Evolutionary conservation across 805 yeast species (phyloP), one percentile per base, ranked within the genome.

Genomic region (Phaffomyces thermotolerans): DNA sequence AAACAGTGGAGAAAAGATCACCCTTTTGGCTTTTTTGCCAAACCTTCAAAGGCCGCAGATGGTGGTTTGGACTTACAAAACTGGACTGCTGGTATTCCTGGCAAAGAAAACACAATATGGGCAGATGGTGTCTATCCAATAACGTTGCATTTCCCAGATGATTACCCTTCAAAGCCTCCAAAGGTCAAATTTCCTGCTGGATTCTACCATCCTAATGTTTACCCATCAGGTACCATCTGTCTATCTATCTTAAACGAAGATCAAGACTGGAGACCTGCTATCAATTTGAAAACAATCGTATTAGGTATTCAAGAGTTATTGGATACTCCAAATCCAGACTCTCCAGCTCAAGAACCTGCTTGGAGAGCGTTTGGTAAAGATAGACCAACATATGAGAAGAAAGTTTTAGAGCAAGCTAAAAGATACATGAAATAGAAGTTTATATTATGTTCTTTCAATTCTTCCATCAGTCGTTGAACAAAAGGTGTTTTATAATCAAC

Each of bases 1-100:
- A 91, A 90, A 66, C 88, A 84, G 63, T 93, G 99, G 99, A 79
- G 99, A 54, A 91, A 88, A 62, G 96, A 89, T 62, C 99, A 93
- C 61, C 99, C 99, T 0, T 93, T 90, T 65, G 98, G 98, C 8
- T 93, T 93, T 65, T 90, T 68, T 53, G 99, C 99, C 33, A 86
- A 87, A 58, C 99, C 99, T 13, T 59, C 67, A 23, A 90, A 85
- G 61, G 69, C 73, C n/a, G 57, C 69, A 2, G 95, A 89, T 57
- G 99, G 99, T 4, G 69, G 88, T 0, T 69, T 93, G 49, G 89
- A 93, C 63, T 71, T 93, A 49, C 84, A 84, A 58, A 74, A 66
- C 56, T 93, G 99, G 99, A 79, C 78, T 14, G 95, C 96, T 15
- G 98, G 98, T 23, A 84, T 93, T 43, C 99, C 99, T 8, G 99